Evolutionary conservation across 2,329 filamentous ascomycete genomes (phyloP), one percentile per base, ranked within the genome.

Genomic region (Didymella glomerata): DNA sequence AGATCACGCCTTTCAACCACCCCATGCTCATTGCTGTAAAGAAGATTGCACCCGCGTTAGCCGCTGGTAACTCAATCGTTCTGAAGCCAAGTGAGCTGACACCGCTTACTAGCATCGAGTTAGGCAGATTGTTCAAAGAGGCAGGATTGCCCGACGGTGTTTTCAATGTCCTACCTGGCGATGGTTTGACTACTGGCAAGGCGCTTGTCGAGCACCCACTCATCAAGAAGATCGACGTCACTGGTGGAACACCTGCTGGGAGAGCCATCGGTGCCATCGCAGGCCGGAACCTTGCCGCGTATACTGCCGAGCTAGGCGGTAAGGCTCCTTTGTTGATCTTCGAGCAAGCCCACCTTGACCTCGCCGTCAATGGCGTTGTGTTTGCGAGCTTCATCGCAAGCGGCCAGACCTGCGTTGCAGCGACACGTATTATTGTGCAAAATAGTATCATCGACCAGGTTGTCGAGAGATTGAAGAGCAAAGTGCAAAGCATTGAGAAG

Each of bases 351-450:
- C 66, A 77, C 44, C 8, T 78, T 7, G 75, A 78, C 18, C 62
- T 76, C 0, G 75, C 76, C 4, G 71, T 78, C 8, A 78, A 78
- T 45, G 76, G 76, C 1, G 71, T 77, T 22, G 75, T 67, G 0
- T 78, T 80, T 56, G 78, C 70, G 0, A 75, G 74, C 13, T 85
- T 83, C 48, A 83, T 85, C 53, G 83, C 82, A 0, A 83, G 81
- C 56, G 84, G 84, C 0, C 84, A 86, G 66, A 86, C 83, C 0
- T 86, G 84, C 44, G 81, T 86, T 13, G 84, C 83, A 4, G 84
- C 83, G 5, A 85, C 83, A 16, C 77, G 84, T 22, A 78, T 86
- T 27, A 76, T 86, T 38, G 82, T 85, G 10, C 80, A 86, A 45
- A 74, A 76, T 18, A 76, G 69, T 4, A 79, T 85, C 9, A 71